Percentiles rank a stretch among this genome's conserved stretches.
Conservation (phyloP, 2,329 filamentous ascomycete genomes). For the Colletotrichum noveboracense region DNA sequence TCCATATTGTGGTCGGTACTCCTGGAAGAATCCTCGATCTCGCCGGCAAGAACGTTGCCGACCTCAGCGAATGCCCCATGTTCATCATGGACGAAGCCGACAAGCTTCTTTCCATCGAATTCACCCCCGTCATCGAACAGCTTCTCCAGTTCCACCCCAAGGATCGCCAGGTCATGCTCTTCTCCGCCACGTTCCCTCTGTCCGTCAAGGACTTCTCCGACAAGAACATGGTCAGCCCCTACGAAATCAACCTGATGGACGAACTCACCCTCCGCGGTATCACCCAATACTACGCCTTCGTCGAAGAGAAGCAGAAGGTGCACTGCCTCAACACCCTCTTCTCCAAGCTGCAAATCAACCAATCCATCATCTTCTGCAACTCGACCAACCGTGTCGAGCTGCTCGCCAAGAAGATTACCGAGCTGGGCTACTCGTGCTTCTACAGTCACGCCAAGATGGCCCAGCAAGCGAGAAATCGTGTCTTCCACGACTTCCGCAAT, state of each 20-base stretch:
- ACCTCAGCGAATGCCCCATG: slow-evolving; percentile 93
- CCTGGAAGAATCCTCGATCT: slow-evolving; percentile 95
- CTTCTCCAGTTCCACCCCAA: slow-evolving; percentile 94
- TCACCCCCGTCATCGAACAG: slow-evolving; percentile 97
- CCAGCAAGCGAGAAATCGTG: slow-evolving; percentile 94
- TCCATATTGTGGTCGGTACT: slow-evolving; percentile 97
- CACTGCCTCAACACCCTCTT: slow-evolving; percentile 99
- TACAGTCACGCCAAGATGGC: slow-evolving; percentile 99
- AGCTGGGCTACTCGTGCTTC: slow-evolving; percentile 98
- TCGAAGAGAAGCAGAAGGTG: slow-evolving; percentile 99
- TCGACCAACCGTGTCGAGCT: slow-evolving; percentile 98
- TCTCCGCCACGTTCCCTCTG: slow-evolving; percentile 96
- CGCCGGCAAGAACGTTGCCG: slow-evolving; percentile 94
- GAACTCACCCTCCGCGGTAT: slow-evolving; percentile 97
- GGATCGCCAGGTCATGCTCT: slow-evolving; percentile 98
- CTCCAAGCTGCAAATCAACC: slow-evolving; percentile 98
- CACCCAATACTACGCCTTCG: slow-evolving; percentile 98
- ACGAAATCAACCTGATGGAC: slow-evolving; percentile 99
- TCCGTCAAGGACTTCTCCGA: slow-evolving; percentile 98
- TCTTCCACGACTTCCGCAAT: slow-evolving; percentile 99
- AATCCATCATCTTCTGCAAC: slow-evolving; percentile 99
- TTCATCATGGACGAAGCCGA: slow-evolving; percentile 99
- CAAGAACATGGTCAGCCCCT: slow-evolving; percentile 95
- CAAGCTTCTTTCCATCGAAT: slow-evolving; percentile 95
- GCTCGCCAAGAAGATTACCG: slow-evolving; percentile 98